Percentiles rank a stretch among this genome's conserved stretches.
Evolutionary conservation across 2,329 filamentous ascomycete species (phyloP).

Genomic region (Teratosphaeria epicoccoides): DNA sequence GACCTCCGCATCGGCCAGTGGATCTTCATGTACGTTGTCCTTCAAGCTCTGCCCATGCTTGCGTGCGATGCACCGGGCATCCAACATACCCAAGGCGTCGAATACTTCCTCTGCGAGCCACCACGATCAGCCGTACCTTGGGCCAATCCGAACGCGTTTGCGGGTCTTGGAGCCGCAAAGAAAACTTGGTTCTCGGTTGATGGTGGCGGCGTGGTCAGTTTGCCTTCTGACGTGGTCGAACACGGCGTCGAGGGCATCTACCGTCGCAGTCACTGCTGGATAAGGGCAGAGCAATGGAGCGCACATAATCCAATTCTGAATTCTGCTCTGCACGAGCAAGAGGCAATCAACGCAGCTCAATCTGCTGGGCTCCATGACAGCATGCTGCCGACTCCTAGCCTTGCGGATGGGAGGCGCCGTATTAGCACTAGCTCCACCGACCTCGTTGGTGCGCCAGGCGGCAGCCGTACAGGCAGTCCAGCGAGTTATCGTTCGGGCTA

Average conservation of each 20-base stretch:
- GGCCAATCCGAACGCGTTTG: slow-evolving; percentile 48
- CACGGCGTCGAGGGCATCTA: slow-evolving; percentile 59
- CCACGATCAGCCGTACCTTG: slow-evolving; percentile 64
- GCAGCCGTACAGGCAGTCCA: slow-evolving; percentile 5
- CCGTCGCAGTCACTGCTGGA: slow-evolving; percentile 59
- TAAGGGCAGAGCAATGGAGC: slow-evolving; percentile 52
- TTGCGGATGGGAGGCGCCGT: neutral
- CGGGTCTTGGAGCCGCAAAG: slow-evolving; percentile 26
- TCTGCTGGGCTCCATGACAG: slow-evolving; percentile 5
- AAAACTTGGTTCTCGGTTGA: slow-evolving; percentile 64
- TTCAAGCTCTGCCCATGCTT: slow-evolving; percentile 68
- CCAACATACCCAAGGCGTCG: slow-evolving; percentile 58
- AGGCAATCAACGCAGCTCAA: slow-evolving; percentile 10
- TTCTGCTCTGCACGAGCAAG: slow-evolving; percentile 20
- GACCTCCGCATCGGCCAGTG: slow-evolving; percentile 67
- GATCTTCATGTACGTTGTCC: slow-evolving; percentile 69
- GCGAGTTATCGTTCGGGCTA: slow-evolving; percentile 16
- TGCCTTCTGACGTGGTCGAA: slow-evolving; percentile 55
- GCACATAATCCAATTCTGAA: slow-evolving; percentile 29
- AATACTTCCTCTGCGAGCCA: slow-evolving; percentile 72
- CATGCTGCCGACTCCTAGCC: slow-evolving; percentile 4
- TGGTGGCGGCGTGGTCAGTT: slow-evolving; percentile 48
- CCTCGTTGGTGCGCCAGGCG: neutral
- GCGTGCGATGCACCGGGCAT: slow-evolving; percentile 65
- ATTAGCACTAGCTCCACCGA: neutral